phyloP scores from a whole-genome alignment of 257 asterid species.

The Nicotiana obtusifolia region DNA sequence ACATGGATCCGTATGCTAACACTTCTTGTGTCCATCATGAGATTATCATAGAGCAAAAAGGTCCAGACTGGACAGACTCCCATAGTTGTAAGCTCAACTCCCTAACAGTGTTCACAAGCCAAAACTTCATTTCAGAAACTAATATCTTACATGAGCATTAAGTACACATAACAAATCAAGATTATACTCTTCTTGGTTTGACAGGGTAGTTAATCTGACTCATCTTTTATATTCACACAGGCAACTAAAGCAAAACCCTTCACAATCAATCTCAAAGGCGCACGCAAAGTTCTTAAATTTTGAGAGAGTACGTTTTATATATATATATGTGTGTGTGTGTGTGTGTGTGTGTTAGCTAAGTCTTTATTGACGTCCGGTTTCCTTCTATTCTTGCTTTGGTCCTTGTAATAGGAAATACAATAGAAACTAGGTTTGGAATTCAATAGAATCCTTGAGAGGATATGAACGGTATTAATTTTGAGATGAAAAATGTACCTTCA shows the following conservation, averaged over 20 bases:
- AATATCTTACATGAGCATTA: not conserved
- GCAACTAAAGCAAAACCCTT: not conserved
- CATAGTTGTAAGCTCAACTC: not conserved
- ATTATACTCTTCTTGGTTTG: constrained; percentile 2
- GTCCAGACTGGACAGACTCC: not conserved
- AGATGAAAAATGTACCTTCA: constrained; percentile 50
- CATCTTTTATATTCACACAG: not conserved
- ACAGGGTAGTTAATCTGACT: not conserved
- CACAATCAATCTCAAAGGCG: not conserved
- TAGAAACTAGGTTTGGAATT: not conserved
- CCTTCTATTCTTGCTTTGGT: not conserved
- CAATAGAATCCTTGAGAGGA: not conserved
- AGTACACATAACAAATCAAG: not conserved
- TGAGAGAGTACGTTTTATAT: not conserved
- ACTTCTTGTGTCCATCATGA: not conserved
- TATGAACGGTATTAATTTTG: not conserved
- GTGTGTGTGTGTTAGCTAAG: not conserved
- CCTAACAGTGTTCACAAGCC: not conserved
- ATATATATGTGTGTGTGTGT: too few species aligned
- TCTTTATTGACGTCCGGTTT: not conserved
- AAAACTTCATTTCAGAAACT: not conserved
- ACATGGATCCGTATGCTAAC: not conserved
- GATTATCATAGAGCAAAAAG: not conserved
- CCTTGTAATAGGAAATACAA: not conserved
- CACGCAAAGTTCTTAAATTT: not conserved